A percentile compares a stretch with the other conserved stretches of the same genome.
Evolutionary conservation across 139 green algal species (phyloP).

Genomic region (Yamagishiella unicocca): DNA sequence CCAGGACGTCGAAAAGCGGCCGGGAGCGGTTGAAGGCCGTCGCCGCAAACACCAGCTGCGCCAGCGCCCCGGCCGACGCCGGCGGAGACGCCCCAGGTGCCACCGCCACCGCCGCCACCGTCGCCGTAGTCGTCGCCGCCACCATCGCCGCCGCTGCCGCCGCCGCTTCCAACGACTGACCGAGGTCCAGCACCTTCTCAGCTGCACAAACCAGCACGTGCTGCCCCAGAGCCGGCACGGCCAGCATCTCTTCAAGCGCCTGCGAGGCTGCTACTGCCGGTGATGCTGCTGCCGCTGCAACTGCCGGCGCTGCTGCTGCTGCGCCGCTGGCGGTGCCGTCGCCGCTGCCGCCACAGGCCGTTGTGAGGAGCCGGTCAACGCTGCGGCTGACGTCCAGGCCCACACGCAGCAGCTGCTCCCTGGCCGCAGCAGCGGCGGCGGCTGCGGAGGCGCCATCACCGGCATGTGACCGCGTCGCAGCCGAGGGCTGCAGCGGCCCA

Average conservation of each 20-base stretch:
- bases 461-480: not conserved
- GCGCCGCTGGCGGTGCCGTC: not conserved
- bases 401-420: slow-evolving; percentile 19
- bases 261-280: not conserved
- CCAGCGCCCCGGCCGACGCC: not conserved
- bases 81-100: too few species aligned
- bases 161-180: not conserved
- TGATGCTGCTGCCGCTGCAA: not conserved
- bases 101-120: too few species aligned
- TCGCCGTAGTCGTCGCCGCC: not conserved
- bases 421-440: not conserved
- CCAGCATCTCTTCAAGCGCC: not conserved
- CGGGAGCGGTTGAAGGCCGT: not conserved
- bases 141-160: not conserved
- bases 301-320: not conserved
- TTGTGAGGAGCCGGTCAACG: not conserved
- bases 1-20: slow-evolving; percentile 17
- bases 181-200: slow-evolving; percentile 1
- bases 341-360: not conserved
- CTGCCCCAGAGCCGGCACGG: slow-evolving; percentile 3
- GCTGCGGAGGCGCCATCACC: not conserved
- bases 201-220: slow-evolving; percentile 34
- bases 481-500: not conserved
- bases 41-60: not conserved
- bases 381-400: not conserved